Evolutionary conservation across 352 stramenopile species (phyloP).

Genomic region (Phytophthora macrochlamydospora): DNA sequence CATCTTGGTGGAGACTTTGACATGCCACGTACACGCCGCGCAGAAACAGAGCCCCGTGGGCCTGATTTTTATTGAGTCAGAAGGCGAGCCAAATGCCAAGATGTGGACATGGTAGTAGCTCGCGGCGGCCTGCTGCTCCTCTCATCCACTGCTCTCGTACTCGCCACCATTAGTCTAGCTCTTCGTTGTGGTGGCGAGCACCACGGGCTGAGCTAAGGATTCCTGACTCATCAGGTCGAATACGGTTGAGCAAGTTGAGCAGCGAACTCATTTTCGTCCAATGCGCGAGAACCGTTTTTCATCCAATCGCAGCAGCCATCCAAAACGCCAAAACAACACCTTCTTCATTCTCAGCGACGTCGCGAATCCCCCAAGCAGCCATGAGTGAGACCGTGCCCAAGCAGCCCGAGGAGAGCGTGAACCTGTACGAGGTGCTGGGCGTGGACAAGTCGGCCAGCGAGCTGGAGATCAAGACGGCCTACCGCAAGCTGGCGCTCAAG

Average conservation of each 20-base stretch:
- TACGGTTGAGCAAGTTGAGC: too few relatives aligned
- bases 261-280: not conserved
- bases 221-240: too few relatives aligned
- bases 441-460: slow-evolving; percentile 87
- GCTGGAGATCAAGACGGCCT: slow-evolving; percentile 90
- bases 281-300: not conserved
- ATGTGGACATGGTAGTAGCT: not conserved
- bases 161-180: too few relatives aligned
- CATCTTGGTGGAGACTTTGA: not conserved
- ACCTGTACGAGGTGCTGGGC: slow-evolving; percentile 91
- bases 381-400: slow-evolving; percentile 67
- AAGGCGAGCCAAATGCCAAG: not conserved
- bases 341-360: not conserved
- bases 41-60: not conserved
- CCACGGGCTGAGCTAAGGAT: too few relatives aligned
- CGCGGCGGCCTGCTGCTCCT: too few relatives aligned
- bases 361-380: not conserved
- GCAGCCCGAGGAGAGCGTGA: slow-evolving; percentile 57
- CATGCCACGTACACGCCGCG: not conserved
- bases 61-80: not conserved
- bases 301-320: not conserved
- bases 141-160: too few relatives aligned
- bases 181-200: too few relatives aligned
- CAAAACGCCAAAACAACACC: not conserved
- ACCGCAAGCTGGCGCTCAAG: slow-evolving; percentile 90